Conservation (phyloP, 345 rosid genomes). For the Salix exigua region DNA sequence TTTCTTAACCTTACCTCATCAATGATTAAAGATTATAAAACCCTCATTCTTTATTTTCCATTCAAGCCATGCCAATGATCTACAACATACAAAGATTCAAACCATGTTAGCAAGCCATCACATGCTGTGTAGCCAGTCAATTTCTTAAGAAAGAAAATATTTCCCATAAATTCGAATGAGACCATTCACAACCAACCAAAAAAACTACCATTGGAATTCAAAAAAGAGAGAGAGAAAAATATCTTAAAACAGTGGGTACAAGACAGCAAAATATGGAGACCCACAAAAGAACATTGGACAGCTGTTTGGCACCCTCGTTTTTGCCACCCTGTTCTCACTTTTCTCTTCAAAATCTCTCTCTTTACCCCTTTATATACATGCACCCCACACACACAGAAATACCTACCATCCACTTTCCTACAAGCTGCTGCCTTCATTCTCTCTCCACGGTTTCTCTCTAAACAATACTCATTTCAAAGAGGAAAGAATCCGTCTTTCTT, state of each 20-base stretch:
- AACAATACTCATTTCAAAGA: background rate
- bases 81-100: background rate
- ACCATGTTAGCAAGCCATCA: slow-evolving; percentile 1
- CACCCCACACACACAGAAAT: background rate
- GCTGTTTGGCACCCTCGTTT: slow-evolving; percentile 15
- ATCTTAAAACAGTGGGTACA: background rate
- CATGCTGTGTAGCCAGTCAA: background rate
- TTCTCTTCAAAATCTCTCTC: background rate
- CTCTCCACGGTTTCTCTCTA: background rate
- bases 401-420: background rate
- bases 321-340: slow-evolving; percentile 14
- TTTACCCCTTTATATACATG: background rate
- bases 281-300: background rate
- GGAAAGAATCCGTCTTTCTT: background rate
- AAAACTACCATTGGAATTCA: no score
- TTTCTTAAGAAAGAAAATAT: background rate
- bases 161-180: background rate
- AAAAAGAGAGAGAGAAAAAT: background rate
- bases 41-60: background rate
- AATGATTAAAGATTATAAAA: no score
- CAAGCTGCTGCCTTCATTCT: background rate
- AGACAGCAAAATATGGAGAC: slow-evolving; percentile 7
- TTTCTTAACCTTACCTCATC: no score
- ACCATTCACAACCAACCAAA: background rate
- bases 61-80: background rate